Evolutionary conservation across 768 basidiomycete species (phyloP).

Genomic region (Kwoniella dejecticola): DNA sequence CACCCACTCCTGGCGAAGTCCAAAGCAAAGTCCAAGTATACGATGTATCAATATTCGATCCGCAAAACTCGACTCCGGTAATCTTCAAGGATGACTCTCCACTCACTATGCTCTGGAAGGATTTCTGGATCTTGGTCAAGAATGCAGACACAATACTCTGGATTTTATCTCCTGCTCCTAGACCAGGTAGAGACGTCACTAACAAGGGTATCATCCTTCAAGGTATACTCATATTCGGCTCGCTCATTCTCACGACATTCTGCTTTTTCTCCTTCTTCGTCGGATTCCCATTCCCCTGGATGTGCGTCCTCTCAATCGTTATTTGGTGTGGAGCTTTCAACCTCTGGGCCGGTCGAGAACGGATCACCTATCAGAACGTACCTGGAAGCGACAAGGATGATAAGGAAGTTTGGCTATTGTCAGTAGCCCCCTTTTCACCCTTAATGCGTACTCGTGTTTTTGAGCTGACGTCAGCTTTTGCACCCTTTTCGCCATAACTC

Average conservation of each 20-base stretch:
- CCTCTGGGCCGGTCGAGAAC: neutral
- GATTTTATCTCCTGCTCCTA: constrained; percentile 7
- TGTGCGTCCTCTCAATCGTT: neutral
- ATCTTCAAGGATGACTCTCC: constrained; percentile 10
- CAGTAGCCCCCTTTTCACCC: constrained; percentile 13
- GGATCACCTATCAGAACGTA: constrained; percentile 12
- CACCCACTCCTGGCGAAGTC: neutral
- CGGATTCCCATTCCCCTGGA: constrained; percentile 3
- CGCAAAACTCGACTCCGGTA: constrained; percentile 6
- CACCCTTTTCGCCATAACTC: neutral
- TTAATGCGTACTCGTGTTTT: too few species aligned
- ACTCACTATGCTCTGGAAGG: constrained; percentile 3
- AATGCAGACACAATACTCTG: neutral
- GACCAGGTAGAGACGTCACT: constrained; percentile 6
- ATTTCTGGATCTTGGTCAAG: constrained; percentile 7
- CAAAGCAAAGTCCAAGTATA: constrained; percentile 12
- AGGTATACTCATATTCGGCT: neutral
- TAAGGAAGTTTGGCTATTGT: constrained; percentile 39
- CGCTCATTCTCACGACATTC: constrained; percentile 6
- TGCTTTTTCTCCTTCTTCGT: constrained; percentile 7
- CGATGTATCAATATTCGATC: constrained; percentile 12
- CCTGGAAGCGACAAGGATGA: constrained; percentile 16
- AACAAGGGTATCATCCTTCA: constrained; percentile 3
- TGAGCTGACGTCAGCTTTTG: constrained; percentile 1
- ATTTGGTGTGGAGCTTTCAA: constrained; percentile 2